Evolutionary conservation across 352 stramenopile species (phyloP).

Genomic region (Peronospora destructor): DNA sequence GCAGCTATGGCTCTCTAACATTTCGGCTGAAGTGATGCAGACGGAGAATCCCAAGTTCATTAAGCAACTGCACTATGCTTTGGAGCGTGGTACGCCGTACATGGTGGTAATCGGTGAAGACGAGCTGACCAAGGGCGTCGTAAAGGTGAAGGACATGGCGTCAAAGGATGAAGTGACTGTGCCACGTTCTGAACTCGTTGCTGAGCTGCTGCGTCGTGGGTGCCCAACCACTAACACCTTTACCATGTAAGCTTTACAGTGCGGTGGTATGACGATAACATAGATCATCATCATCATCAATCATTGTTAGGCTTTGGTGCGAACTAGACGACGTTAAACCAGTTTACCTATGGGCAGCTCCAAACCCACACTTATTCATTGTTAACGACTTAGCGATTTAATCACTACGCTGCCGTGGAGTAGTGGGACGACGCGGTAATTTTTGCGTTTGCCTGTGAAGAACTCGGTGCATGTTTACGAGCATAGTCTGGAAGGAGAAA

Average conservation of each 20-base stretch:
- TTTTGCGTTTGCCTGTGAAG: no score
- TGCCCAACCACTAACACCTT: conserved; percentile 65
- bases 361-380: no score
- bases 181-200: conserved; percentile 61
- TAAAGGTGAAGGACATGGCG: conserved; percentile 96
- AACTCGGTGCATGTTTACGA: no score
- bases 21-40: conserved; percentile 94
- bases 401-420: no score
- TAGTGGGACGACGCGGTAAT: no score
- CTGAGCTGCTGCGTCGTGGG: conserved; percentile 60
- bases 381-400: no score
- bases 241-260: conserved; percentile 37
- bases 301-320: not conserved
- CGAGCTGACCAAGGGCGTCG: conserved; percentile 88
- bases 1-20: conserved; percentile 86
- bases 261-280: conserved; percentile 4
- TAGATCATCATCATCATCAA: conserved; percentile 2
- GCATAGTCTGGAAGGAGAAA: no score
- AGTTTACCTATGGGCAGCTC: not conserved
- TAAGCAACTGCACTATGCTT: conserved; percentile 93
- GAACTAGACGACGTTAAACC: not conserved
- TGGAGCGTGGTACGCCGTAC: conserved; percentile 93
- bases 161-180: conserved; percentile 88
- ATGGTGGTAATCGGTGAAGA: conserved; percentile 96
- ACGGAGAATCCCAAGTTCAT: conserved; percentile 96